Conservation (phyloP, 2,329 filamentous ascomycete species). For the Purpureocillium takamizusanense region DNA sequence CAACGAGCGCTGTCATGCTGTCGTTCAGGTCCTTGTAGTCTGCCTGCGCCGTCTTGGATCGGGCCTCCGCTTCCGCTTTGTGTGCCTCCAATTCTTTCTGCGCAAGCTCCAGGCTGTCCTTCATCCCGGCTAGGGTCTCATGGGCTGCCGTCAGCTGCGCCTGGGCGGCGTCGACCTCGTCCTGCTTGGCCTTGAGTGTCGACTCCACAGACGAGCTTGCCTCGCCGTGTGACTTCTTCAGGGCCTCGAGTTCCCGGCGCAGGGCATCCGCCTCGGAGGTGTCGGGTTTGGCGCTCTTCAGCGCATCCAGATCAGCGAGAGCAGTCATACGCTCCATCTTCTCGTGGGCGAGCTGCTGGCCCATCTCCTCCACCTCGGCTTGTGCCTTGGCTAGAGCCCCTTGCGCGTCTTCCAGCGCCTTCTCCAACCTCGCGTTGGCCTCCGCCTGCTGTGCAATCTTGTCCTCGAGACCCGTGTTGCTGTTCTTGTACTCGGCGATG, state of each 20-base stretch:
- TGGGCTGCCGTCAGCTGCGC: conserved; percentile 26
- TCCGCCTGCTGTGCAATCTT: conserved; percentile 25
- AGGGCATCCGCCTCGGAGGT: conserved; percentile 44
- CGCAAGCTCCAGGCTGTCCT: conserved; percentile 35
- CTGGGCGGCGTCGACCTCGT: conserved; percentile 24
- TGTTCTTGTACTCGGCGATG: conserved; percentile 27
- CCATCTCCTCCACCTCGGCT: conserved; percentile 38
- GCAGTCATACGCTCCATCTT: conserved; percentile 53
- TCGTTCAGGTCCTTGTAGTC: conserved; percentile 57
- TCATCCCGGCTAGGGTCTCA: conserved; percentile 17
- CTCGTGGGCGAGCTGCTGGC: conserved; percentile 45
- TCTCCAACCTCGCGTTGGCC: conserved; percentile 25
- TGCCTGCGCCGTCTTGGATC: conserved; percentile 45
- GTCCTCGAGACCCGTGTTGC: conserved; percentile 23
- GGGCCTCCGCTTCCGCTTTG: conserved; percentile 40
- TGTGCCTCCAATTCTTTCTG: conserved; percentile 45
- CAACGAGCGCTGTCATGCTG: conserved; percentile 49
- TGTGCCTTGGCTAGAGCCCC: conserved; percentile 35
- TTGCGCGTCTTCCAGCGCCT: conserved; percentile 27
- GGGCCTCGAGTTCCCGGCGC: conserved; percentile 36
- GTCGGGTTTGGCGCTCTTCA: conserved; percentile 46
- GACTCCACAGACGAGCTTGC: conserved; percentile 24
- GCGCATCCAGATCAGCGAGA: conserved; percentile 51
- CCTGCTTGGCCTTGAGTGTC: conserved; percentile 24
- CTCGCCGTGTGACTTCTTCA: conserved; percentile 38